These are phyloP conservation scores for Saccharomycopsis hybrid DNA, from an alignment of 1,139 yeast species.

Conservation along the genomic window DNA sequence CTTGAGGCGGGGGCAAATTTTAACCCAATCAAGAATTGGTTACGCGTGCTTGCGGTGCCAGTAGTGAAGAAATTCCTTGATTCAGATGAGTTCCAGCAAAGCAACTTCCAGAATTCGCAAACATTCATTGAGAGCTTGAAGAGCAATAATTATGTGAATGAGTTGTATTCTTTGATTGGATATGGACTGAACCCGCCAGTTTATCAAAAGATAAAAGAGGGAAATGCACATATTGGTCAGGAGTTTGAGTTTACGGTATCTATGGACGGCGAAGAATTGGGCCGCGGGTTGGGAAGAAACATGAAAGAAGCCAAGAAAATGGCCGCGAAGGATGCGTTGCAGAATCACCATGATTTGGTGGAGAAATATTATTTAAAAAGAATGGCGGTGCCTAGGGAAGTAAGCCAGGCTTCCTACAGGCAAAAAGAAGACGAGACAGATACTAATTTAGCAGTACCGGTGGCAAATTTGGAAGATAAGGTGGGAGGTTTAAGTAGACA, in stretches of 20 bases:
- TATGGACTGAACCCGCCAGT: constrained; percentile 61
- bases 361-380: constrained; percentile 60
- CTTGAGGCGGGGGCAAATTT: constrained; percentile 39
- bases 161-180: constrained; percentile 74
- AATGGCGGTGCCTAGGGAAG: constrained; percentile 52
- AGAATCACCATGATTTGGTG: constrained; percentile 44
- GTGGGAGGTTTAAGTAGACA: not conserved
- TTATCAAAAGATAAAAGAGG: constrained; percentile 35
- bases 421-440: not conserved
- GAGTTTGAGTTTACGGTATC: constrained; percentile 34
- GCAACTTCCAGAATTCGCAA: not conserved
- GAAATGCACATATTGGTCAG: not conserved
- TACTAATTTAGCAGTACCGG: not conserved
- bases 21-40: constrained; percentile 48
- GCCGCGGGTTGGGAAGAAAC: constrained; percentile 55
- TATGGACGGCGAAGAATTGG: constrained; percentile 59
- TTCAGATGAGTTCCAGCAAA: not conserved
- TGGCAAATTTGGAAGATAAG: not conserved
- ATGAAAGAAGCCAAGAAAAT: constrained; percentile 61
- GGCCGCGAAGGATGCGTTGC: constrained; percentile 67
- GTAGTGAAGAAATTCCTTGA: constrained; percentile 19
- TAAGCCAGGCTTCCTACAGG: not conserved
- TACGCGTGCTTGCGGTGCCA: constrained; percentile 40
- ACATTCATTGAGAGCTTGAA: not conserved
- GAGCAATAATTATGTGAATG: constrained; percentile 55